Base-by-base conservation (phyloP, 2,329 filamentous ascomycete genomes). In the Ilyonectria destructans region DNA sequence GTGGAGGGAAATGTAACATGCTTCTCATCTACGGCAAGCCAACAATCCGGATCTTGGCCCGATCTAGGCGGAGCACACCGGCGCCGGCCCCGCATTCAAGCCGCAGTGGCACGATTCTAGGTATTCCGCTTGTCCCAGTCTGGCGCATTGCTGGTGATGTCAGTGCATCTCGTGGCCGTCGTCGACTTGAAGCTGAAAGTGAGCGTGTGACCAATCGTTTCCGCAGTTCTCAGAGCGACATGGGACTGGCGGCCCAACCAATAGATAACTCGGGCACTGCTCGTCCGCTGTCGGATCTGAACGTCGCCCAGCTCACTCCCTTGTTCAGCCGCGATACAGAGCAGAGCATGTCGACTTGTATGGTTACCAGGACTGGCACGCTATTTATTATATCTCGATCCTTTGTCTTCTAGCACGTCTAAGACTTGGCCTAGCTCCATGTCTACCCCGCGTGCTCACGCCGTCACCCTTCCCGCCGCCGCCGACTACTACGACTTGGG, bases 401-500 rank as follows among this genome's bases (percentile, higher is more conserved):
- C 40, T 8, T 33, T 33, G 12, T 33, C 8, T 33, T 33, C 4
- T 33, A 33, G 31, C 8, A 33, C 31, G 8, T 33, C 31, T 6
- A 7, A 40, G 17, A 37, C 40, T n/a, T 15, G 6, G 6, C 6
- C 52, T 26, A 13, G 17, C 29, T 13, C 52, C 37, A 64, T 64
- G 61, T 56, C 54, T 58, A n/a, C 23, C 46, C 55, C 51, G 26
- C 45, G 56, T 23, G 54, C 40, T 17, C 35, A 23, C 19, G 58
- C 26, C 23, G 19, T 40, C 21, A 21, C 59, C 9, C 37, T 62
- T 15, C 43, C 62, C 21, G 62, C 49, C 23, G 45, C 56, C n/a
- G 51, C 26, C 12, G 48, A 54, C 49, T 67, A 67, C 56, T 67
- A 56, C 21, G 56, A 72, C 31, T 62, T 73, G 6, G 71, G 71